Conservation (phyloP, 768 basidiomycete species). For the Hypholoma sublateritium region DNA sequence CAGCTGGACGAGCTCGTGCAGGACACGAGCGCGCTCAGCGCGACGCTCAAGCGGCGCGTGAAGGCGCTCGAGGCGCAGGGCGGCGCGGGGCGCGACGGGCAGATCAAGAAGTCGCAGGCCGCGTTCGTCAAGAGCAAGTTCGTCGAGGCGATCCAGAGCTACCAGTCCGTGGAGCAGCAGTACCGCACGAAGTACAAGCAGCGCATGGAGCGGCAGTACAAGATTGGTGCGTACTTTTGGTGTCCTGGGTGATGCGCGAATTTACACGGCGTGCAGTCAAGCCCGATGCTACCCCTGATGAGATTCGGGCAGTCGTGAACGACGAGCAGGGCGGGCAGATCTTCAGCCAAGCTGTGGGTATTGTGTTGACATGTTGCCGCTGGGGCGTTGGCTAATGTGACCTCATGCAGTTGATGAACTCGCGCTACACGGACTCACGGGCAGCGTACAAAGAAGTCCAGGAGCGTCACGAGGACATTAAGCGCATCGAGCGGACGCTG, state of each 20-base stretch:
- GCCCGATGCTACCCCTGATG: constrained; percentile 89
- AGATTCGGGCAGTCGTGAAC: constrained; percentile 83
- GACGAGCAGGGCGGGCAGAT: constrained; percentile 82
- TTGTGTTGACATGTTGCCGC: neutral
- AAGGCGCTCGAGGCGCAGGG: constrained; percentile 70
- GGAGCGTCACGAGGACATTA: constrained; percentile 93
- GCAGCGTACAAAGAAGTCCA: constrained; percentile 97
- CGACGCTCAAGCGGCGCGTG: constrained; percentile 68
- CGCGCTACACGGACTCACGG: constrained; percentile 87
- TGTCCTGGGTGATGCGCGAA: neutral
- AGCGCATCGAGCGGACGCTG: constrained; percentile 91
- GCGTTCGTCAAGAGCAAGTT: constrained; percentile 74
- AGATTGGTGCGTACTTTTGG: constrained; percentile 59
- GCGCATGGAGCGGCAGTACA: constrained; percentile 83
- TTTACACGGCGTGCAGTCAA: constrained; percentile 55
- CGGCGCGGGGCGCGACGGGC: constrained; percentile 64
- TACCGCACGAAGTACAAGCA: constrained; percentile 78
- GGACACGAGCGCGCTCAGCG: constrained; percentile 71
- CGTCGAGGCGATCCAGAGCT: constrained; percentile 82
- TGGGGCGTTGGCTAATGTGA: constrained; percentile 7
- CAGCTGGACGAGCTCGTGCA: constrained; percentile 69
- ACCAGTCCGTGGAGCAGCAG: constrained; percentile 80
- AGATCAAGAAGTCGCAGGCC: constrained; percentile 78
- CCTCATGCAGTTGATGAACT: constrained; percentile 69
- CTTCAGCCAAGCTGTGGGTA: constrained; percentile 83